These are phyloP conservation scores for Pseudocercospora ulei DNA, from an alignment of 2,329 filamentous ascomycete genomes.

Conservation along the genomic window DNA sequence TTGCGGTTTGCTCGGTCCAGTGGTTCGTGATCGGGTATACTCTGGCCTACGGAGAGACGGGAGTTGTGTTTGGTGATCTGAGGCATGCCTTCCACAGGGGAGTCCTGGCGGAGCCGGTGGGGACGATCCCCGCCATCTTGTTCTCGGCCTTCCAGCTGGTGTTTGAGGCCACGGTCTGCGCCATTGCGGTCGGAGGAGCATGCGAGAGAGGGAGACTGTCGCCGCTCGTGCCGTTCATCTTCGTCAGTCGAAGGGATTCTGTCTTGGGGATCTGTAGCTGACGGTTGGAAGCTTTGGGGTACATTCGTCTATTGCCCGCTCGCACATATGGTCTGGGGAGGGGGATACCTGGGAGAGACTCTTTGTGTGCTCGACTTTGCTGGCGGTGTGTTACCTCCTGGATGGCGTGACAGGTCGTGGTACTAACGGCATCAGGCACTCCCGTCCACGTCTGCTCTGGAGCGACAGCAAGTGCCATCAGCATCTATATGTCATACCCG, in stretches of 20 bases:
- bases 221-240: constrained; percentile 44
- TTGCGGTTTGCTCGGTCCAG: constrained; percentile 44
- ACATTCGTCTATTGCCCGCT: constrained; percentile 43
- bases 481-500: constrained; percentile 45
- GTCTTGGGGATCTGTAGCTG: too few relatives aligned
- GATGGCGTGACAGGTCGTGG: too few relatives aligned
- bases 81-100: constrained; percentile 41
- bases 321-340: constrained; percentile 45
- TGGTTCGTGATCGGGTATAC: constrained; percentile 46
- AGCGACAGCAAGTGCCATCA: constrained; percentile 40
- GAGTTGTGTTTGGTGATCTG: constrained; percentile 40
- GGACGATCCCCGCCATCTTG: constrained; percentile 44
- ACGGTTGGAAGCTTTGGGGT: constrained; percentile 35
- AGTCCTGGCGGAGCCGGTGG: constrained; percentile 43
- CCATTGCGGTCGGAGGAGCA: constrained; percentile 44
- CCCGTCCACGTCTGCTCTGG: constrained; percentile 40
- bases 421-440: too few relatives aligned
- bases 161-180: constrained; percentile 45
- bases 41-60: constrained; percentile 43
- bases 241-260: too few relatives aligned
- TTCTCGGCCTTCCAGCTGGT: constrained; percentile 47
- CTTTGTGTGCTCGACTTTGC: constrained; percentile 43
- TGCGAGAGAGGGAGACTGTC: constrained; percentile 43
- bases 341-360: constrained; percentile 37
- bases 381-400: constrained; percentile 31